Percentiles rank a stretch among this genome's conserved stretches.
Conservation (phyloP, 1,139 yeast species). For the Arxiozyma telluris region DNA sequence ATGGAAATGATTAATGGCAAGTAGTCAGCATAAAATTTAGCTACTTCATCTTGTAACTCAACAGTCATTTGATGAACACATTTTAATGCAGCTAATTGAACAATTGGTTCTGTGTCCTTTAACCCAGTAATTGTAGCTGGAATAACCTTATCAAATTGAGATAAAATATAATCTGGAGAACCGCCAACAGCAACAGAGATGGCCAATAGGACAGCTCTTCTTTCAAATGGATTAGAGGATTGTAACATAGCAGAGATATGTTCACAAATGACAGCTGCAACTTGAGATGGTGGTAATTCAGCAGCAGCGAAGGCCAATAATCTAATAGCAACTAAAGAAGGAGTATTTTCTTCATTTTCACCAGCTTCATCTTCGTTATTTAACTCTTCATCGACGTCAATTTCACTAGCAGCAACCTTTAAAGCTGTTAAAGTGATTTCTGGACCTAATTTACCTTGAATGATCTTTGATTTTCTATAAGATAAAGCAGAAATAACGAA, state of each 20-base stretch:
- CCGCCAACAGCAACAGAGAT: slow-evolving; percentile 83
- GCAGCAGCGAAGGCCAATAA: slow-evolving; percentile 69
- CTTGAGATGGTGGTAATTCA: slow-evolving; percentile 89
- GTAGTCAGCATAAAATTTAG: slow-evolving; percentile 71
- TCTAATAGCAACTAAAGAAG: slow-evolving; percentile 71
- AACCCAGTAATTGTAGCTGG: slow-evolving; percentile 70
- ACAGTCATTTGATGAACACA: slow-evolving; percentile 70
- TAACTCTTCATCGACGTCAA: slow-evolving; percentile 62
- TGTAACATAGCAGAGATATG: slow-evolving; percentile 53
- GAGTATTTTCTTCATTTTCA: slow-evolving; percentile 84
- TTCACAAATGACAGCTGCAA: slow-evolving; percentile 69
- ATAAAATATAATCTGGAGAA: slow-evolving; percentile 83
- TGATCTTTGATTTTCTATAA: slow-evolving; percentile 59
- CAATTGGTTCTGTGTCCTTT: slow-evolving; percentile 67
- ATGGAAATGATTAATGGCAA: slow-evolving; percentile 80
- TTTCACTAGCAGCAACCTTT: slow-evolving; percentile 70
- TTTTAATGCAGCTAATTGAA: slow-evolving; percentile 79
- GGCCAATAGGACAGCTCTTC: slow-evolving; percentile 81
- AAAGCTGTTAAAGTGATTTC: slow-evolving; percentile 66
- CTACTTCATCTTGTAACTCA: slow-evolving; percentile 77
- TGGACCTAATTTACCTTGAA: slow-evolving; percentile 67
- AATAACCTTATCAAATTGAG: slow-evolving; percentile 64
- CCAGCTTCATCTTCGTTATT: slow-evolving; percentile 80
- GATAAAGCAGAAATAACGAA: slow-evolving; percentile 72
- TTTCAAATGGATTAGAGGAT: slow-evolving; percentile 62